Evolutionary conservation across 2,329 filamentous ascomycete genomes (phyloP), one percentile per base, ranked within the genome.

Genomic region (Beauveria bassiana): DNA sequence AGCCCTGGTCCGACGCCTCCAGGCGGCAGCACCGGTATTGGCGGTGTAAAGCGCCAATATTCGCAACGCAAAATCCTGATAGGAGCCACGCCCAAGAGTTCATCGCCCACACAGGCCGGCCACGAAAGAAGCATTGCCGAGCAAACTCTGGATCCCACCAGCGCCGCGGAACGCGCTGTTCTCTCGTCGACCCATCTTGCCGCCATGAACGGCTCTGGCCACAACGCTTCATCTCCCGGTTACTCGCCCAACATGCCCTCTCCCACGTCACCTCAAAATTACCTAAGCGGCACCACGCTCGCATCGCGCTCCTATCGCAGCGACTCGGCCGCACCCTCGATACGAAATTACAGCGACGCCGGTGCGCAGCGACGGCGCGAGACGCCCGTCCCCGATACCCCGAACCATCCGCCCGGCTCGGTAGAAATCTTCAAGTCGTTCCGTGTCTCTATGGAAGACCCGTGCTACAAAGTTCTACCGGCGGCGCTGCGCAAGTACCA

Each of bases 371-470:
- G 84, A 61, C 77, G 85, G 52, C 79, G 82, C 66, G 84, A 85
- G 70, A 87, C 84, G 1, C 85, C 85, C 0, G 83, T 82, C 2
- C 85, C 85, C 22, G 84, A 87, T 65, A 86, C 84, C 1, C 82
- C 84, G 0, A 80, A 78, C 62, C 74, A 78, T 28, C 79, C 78
- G 69, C 82, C 81, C 63, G 78, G 81, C 14, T 85, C 84, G 1
- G 93, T 97, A 63, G 95, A 99, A 74, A 97, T 99, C 63, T 98
- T 98, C 86, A 99, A 99, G 74, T 96, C 91, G 1, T 99, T 99
- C 83, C 88, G 93, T 45, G 95, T 99, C 64, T 95, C 90, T 72
- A 96, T 98, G 84, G 95, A 99, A 68, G 95, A 99, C 70, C 95
- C 95, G 3, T 99, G 95, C 77, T 90, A 96, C 78, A 97, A 97